phyloP scores from a whole-genome alignment of 169 alveolate genomes.

The Plasmodium gonderi region DNA sequence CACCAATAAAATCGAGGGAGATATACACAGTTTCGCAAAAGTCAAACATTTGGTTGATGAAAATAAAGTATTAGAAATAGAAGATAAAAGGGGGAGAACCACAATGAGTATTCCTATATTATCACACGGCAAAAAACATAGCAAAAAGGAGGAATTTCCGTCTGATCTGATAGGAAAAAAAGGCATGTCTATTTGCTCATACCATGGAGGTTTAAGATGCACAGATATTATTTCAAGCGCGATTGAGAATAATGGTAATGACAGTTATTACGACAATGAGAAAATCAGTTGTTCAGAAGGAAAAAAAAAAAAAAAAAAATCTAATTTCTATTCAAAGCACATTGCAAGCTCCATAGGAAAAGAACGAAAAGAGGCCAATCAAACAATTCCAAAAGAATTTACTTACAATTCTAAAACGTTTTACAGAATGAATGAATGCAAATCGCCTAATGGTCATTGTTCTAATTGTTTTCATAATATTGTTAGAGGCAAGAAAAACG shows the following conservation, averaged over 20 bases:
- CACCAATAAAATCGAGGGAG: neutral
- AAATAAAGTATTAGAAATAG: constrained; percentile 14
- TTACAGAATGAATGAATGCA: neutral
- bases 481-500: neutral
- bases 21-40: neutral
- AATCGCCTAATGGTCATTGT: neutral
- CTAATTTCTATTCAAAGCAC: neutral
- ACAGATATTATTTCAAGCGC: neutral
- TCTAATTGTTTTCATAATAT: neutral
- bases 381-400: too few species aligned
- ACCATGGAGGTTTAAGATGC: neutral
- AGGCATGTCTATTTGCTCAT: neutral
- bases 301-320: neutral
- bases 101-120: neutral
- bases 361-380: too few species aligned
- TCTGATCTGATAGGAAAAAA: neutral
- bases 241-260: neutral
- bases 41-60: neutral
- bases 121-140: neutral
- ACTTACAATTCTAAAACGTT: neutral
- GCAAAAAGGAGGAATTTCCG: neutral
- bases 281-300: neutral
- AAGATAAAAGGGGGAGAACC: constrained; percentile 3
- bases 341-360: neutral
- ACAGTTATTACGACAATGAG: neutral